Percentiles rank a stretch among this genome's conserved stretches.
Conservation (phyloP, 805 yeast species). For the Kodamaea kakaduensis region DNA sequence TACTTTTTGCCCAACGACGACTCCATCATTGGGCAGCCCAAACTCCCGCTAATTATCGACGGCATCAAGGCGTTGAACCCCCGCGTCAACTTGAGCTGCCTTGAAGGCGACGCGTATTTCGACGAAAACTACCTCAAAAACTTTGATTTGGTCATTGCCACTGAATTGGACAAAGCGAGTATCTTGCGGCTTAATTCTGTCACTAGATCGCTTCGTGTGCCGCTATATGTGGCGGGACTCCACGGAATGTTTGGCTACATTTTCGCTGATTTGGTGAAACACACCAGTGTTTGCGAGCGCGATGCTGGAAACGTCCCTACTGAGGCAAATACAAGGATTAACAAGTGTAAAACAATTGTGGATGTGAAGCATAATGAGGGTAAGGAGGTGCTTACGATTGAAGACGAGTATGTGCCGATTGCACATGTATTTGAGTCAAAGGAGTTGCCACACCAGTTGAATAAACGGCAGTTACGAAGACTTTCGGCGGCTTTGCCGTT, state of each 20-base stretch:
- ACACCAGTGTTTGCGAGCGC: conserved; percentile 51
- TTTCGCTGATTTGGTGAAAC: conserved; percentile 71
- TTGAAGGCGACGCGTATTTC: conserved; percentile 20
- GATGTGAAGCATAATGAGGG: conserved; percentile 29
- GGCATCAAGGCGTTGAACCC: conserved; percentile 74
- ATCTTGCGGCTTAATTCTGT: conserved; percentile 47
- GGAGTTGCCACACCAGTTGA: conserved; percentile 38
- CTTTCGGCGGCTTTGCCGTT: conserved; percentile 57
- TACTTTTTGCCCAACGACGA: conserved; percentile 61
- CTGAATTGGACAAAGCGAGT: conserved; percentile 50
- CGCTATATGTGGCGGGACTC: conserved; percentile 63
- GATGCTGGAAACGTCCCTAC: conserved; percentile 43
- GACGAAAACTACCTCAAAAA: conserved; percentile 38
- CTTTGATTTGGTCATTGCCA: conserved; percentile 72
- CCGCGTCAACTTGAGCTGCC: conserved; percentile 57
- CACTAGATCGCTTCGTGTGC: conserved; percentile 54
- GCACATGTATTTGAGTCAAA: conserved; percentile 30
- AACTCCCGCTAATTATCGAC: conserved; percentile 51
- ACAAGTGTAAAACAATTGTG: conserved; percentile 37
- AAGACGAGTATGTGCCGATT: conserved; percentile 37
- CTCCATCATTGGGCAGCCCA: conserved; percentile 50
- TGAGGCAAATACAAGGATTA: conserved; percentile 46
- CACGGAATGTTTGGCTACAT: conserved; percentile 84
- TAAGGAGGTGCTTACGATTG: conserved; percentile 41
- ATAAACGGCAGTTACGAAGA: conserved; percentile 43